Base-by-base conservation (phyloP, 2,329 filamentous ascomycete genomes). In the Xylariaceae sp. region DNA sequence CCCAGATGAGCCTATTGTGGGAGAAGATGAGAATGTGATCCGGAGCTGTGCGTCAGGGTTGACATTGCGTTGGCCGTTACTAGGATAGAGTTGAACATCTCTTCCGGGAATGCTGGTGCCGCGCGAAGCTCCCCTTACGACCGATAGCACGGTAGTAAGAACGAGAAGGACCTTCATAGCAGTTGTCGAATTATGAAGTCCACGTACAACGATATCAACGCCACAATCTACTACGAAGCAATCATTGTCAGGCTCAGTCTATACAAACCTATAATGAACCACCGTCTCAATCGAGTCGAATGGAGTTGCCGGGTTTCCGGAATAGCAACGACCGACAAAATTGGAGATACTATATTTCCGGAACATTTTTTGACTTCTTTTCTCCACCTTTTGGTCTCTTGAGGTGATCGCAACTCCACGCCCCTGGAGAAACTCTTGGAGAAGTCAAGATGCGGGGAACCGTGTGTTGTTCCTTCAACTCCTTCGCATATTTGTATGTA, bases 41-140 rank as follows among this genome's bases (percentile, higher is more conserved):
- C 51, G 57, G n/a, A 60, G 34, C 9, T 62, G 60, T 6, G 6
- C 55, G 8, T 62, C 60, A 6, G 58, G 58, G 48, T 56, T 62
- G 37, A 62, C 48, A 23, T 60, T 53, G 13, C 37, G 55, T 10
- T 60, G 48, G 51, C 52, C 52, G 9, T 60, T 53, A 18, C 44
- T 23, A 45, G 60, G 58, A 51, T 56, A 62, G 34, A 62, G 42
- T 39, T 56, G 51, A 35, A 60, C 13, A 4, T 51, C 53, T 4
- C 4, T 45, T 6, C 35, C 45, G 2, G 13, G 34, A 42, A 18
- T 8, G 44, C n/a, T n/a, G 9, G 7, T 50, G 49, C 30, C 34
- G 10, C 30, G 23, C 15, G 23, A 9, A 30, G 10, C 34, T 35
- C 55, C 52, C 37, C 48, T 58, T 17, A 47, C 54, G 11, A 23